Conservation (phyloP, 495 filamentous ascomycete species). For the Xylaria grammica region DNA sequence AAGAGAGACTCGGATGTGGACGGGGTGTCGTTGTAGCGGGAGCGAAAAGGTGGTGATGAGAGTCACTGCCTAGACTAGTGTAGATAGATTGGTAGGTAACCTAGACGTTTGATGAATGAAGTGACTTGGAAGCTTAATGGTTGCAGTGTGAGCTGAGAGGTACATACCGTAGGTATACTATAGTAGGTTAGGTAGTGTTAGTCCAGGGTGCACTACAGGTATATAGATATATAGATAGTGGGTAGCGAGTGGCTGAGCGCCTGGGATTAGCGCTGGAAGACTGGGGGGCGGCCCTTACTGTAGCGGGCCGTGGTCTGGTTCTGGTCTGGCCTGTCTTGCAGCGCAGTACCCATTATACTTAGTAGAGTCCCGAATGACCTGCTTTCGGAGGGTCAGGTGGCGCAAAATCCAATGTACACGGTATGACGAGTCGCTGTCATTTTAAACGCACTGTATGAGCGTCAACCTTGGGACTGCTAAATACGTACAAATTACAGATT, state of each 20-base stretch:
- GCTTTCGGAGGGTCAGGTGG: not conserved
- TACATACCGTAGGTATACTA: not conserved
- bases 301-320: too few species aligned
- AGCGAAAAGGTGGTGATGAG: constrained; percentile 17
- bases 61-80: constrained; percentile 25
- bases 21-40: constrained; percentile 5
- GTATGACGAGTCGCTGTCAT: too few species aligned
- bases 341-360: too few species aligned
- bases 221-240: too few species aligned
- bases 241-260: constrained; percentile 22
- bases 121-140: constrained; percentile 18
- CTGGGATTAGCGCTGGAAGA: not conserved
- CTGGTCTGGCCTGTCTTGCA: too few species aligned
- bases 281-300: too few species aligned
- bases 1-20: constrained; percentile 1
- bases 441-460: not conserved
- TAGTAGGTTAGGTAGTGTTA: not conserved
- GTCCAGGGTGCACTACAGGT: not conserved
- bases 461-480: not conserved
- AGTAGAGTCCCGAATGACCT: too few species aligned
- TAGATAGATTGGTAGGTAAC: too few species aligned
- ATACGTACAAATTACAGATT: too few species aligned
- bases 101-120: constrained; percentile 22
- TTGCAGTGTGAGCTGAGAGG: constrained; percentile 10
- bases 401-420: too few species aligned